Conservation (phyloP, 208 protist genomes). For the Leptomonas pyrrhocoris region DNA sequence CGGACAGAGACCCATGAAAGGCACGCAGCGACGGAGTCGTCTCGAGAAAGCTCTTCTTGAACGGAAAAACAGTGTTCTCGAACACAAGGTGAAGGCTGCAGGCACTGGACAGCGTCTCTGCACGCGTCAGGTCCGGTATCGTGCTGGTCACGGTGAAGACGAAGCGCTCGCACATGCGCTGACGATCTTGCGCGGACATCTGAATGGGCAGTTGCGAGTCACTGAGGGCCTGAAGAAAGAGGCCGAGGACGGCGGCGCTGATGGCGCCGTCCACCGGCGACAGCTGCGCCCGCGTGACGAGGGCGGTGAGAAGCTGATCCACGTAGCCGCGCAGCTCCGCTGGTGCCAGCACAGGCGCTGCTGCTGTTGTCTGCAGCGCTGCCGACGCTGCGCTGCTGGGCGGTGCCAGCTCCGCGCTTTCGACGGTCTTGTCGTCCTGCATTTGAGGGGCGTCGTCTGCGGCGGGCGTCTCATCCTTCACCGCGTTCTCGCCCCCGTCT, state of each 20-base stretch:
- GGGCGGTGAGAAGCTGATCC: conserved; percentile 33
- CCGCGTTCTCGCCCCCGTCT: neutral
- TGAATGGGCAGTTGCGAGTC: conserved; percentile 15
- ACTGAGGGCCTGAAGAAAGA: conserved; percentile 41
- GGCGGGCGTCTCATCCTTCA: conserved; percentile 4
- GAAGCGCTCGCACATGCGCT: conserved; percentile 36
- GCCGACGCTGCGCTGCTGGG: neutral
- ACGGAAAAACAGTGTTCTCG: conserved; percentile 52
- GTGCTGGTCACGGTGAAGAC: conserved; percentile 34
- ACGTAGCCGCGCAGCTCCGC: conserved; percentile 45
- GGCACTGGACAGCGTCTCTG: conserved; percentile 27
- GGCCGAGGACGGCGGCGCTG: conserved; percentile 41
- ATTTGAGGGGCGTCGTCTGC: conserved; percentile 13
- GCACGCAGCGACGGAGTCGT: conserved; percentile 14
- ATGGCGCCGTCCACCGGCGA: conserved; percentile 62
- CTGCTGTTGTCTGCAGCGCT: neutral
- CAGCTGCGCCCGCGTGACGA: conserved; percentile 46
- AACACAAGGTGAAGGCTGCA: conserved; percentile 46
- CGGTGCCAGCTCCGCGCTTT: too few relatives aligned
- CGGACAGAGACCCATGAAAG: conserved; percentile 22
- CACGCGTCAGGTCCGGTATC: conserved; percentile 33
- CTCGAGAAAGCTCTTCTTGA: conserved; percentile 44
- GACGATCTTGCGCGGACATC: conserved; percentile 19
- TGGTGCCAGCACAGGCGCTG: neutral
- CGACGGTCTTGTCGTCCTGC: conserved; percentile 33